Conservation (phyloP, 257 asterid genomes). For the Schizonepeta tenuifolia region DNA sequence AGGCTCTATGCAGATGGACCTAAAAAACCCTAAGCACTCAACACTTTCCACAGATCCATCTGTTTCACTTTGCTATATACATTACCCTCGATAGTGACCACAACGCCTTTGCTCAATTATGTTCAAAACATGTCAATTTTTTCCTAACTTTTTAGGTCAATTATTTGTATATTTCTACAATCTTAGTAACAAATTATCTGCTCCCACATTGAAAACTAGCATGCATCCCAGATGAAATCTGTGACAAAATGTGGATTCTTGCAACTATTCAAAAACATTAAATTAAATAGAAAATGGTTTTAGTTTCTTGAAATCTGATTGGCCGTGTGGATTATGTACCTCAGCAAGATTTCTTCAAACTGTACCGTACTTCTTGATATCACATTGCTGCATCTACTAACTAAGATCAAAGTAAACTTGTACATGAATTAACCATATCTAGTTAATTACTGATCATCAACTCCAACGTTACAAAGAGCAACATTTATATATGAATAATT, state of each 20-base stretch:
- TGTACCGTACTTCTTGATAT: neutral
- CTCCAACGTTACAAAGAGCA: no score
- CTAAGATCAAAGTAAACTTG: neutral
- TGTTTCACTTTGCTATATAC: constrained; percentile 26
- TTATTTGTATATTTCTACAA: constrained; percentile 7
- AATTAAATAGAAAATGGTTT: neutral
- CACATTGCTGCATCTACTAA: neutral
- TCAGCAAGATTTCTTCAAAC: neutral
- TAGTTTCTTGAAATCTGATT: neutral
- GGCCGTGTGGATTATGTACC: neutral
- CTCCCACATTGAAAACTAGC: neutral
- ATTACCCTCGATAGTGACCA: constrained; percentile 31
- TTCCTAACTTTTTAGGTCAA: neutral
- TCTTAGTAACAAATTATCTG: neutral
- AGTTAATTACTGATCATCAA: no score
- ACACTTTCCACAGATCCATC: constrained; percentile 25
- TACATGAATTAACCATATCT: neutral
- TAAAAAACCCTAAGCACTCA: constrained; percentile 27
- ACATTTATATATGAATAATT: no score
- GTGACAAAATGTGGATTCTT: neutral
- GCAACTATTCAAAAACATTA: neutral
- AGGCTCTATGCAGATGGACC: constrained; percentile 50
- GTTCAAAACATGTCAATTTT: neutral
- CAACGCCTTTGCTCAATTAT: neutral
- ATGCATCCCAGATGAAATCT: neutral